These are phyloP conservation scores for Crithidia brevicula DNA, from an alignment of 208 protist genomes.

Conservation along the genomic window DNA sequence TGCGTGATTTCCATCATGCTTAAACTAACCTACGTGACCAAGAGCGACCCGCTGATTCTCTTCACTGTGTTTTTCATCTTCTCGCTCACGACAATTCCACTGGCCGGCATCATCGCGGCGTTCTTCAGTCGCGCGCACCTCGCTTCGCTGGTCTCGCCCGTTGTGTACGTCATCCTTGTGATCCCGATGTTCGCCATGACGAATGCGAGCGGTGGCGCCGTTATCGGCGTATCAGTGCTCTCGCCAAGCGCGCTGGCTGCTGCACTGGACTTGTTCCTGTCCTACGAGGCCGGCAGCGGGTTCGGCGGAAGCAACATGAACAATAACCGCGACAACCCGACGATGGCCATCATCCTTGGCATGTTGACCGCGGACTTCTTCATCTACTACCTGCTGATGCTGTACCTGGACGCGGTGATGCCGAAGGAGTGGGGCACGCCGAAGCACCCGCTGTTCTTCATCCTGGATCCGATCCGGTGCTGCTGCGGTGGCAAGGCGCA, in stretches of 20 bases:
- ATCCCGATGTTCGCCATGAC: slow-evolving; percentile 66
- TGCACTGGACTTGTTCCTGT: slow-evolving; percentile 49
- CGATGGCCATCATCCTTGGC: slow-evolving; percentile 42
- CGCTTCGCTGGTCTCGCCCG: slow-evolving; percentile 56
- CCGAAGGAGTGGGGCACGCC: slow-evolving; percentile 63
- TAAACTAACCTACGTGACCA: slow-evolving; percentile 12
- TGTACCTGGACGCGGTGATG: slow-evolving; percentile 82
- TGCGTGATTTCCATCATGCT: slow-evolving; percentile 46
- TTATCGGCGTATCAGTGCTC: slow-evolving; percentile 43
- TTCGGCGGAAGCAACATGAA: slow-evolving; percentile 27
- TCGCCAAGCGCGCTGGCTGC: slow-evolving; percentile 59
- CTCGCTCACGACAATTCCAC: slow-evolving; percentile 44
- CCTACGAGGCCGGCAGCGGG: slow-evolving; percentile 46
- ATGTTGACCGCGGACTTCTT: slow-evolving; percentile 53
- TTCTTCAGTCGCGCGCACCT: slow-evolving; percentile 80
- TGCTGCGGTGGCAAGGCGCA: slow-evolving; percentile 23
- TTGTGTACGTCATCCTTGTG: slow-evolving; percentile 70
- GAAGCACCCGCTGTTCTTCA: slow-evolving; percentile 65
- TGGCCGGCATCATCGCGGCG: slow-evolving; percentile 57
- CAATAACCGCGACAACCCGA: slow-evolving; percentile 42
- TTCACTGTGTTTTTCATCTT: slow-evolving; percentile 68
- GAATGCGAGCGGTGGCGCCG: slow-evolving; percentile 26
- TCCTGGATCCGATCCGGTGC: slow-evolving; percentile 41
- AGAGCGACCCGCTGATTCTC: slow-evolving; percentile 1
- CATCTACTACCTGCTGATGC: slow-evolving; percentile 64